Evolutionary conservation across 2,329 filamentous ascomycete genomes (phyloP).

Genomic region (Juglanconis sp.): DNA sequence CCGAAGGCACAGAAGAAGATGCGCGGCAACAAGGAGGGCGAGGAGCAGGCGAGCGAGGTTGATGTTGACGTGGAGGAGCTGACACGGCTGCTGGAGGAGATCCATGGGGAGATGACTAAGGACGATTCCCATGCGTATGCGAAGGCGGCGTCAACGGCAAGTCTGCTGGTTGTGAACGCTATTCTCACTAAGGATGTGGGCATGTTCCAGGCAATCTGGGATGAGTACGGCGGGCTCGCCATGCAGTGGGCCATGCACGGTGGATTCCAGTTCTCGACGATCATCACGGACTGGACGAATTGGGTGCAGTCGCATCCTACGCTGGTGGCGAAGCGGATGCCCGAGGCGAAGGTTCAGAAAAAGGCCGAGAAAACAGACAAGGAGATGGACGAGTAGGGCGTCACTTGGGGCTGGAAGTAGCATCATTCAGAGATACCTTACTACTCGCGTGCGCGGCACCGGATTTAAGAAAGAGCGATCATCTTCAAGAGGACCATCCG

Average conservation of each 20-base stretch:
- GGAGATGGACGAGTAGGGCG: not conserved
- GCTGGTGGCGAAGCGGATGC: constrained; percentile 7
- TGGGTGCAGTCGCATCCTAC: constrained; percentile 43
- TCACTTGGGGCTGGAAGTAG: too few species aligned
- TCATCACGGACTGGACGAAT: constrained; percentile 72
- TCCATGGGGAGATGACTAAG: constrained; percentile 66
- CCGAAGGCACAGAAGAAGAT: constrained; percentile 64
- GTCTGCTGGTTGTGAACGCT: constrained; percentile 63
- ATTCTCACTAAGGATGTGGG: constrained; percentile 49
- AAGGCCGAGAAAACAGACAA: not conserved
- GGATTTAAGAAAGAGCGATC: too few species aligned
- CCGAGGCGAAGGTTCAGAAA: not conserved
- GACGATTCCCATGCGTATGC: constrained; percentile 68
- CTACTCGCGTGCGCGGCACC: too few species aligned
- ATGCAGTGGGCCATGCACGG: constrained; percentile 13
- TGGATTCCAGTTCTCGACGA: constrained; percentile 38
- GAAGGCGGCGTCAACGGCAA: constrained; percentile 70
- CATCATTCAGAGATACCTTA: too few species aligned
- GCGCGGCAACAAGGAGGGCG: constrained; percentile 39
- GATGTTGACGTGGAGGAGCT: constrained; percentile 30
- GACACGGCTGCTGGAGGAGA: constrained; percentile 57
- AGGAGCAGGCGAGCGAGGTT: constrained; percentile 29
- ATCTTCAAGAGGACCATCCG: too few species aligned
- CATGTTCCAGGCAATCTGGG: constrained; percentile 30
- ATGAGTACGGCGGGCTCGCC: constrained; percentile 52